Conservation (phyloP, 805 yeast genomes). For the Cyberlindnera maclurae region DNA sequence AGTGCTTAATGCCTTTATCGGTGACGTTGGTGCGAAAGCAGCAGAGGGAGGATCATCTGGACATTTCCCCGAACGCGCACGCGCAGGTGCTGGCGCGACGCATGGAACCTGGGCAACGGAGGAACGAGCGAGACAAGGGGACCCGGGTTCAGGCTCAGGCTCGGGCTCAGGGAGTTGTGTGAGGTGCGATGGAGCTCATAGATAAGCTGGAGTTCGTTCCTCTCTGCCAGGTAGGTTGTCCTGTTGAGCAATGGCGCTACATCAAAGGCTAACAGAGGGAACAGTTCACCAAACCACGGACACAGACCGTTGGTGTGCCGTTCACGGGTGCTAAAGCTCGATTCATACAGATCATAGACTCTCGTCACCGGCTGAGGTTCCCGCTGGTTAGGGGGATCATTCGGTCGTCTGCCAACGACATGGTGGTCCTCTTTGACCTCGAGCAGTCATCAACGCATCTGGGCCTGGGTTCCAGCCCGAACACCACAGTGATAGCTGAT, state of each 20-base stretch:
- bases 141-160: too few species aligned
- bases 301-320: neutral
- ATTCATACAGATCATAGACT: neutral
- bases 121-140: too few species aligned
- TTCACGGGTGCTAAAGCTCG: neutral
- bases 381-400: neutral
- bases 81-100: too few species aligned
- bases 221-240: neutral
- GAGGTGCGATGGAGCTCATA: slow-evolving; percentile 1
- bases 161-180: too few species aligned
- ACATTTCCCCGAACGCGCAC: too few species aligned
- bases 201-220: slow-evolving; percentile 1
- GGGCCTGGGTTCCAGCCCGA: too few species aligned
- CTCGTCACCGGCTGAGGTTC: neutral
- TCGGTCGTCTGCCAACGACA: neutral
- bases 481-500: neutral
- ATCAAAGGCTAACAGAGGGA: too few species aligned
- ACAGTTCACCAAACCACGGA: slow-evolving; percentile 1
- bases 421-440: slow-evolving; percentile 6
- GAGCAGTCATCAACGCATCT: slow-evolving; percentile 1
- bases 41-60: too few species aligned
- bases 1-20: neutral
- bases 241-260: neutral
- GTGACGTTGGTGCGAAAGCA: neutral
- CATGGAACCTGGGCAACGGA: too few species aligned